Conservation (phyloP, 495 filamentous ascomycete species). For the Tuber microsphaerosporum region DNA sequence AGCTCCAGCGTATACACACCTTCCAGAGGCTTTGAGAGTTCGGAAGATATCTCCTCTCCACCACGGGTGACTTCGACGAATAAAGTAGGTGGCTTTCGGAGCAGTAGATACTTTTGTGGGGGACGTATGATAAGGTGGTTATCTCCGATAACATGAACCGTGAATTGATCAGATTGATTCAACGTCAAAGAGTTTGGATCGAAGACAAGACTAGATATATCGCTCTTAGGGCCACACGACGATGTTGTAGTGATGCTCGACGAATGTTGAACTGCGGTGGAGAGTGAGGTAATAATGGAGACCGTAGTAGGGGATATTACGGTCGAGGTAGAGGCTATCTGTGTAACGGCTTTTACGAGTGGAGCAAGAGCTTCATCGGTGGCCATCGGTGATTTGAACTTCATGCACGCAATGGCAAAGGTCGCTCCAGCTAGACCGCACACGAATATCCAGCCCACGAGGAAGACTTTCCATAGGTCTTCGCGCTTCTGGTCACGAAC, state of each 20-base stretch:
- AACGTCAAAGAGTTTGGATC: conserved; percentile 28
- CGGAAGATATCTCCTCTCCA: conserved; percentile 45
- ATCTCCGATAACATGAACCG: conserved; percentile 57
- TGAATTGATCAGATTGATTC: conserved; percentile 49
- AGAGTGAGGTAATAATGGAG: conserved; percentile 27
- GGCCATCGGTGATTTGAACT: conserved; percentile 28
- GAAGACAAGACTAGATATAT: conserved; percentile 26
- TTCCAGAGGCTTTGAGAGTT: conserved; percentile 52
- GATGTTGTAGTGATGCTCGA: conserved; percentile 19
- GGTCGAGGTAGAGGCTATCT: conserved; percentile 20
- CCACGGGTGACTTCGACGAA: conserved; percentile 50
- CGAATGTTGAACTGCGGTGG: conserved; percentile 23
- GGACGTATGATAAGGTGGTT: conserved; percentile 56
- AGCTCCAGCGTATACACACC: conserved; percentile 53
- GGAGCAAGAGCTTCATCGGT: conserved; percentile 22
- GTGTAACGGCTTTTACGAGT: conserved; percentile 23
- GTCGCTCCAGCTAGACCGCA: conserved; percentile 37
- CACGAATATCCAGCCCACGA: conserved; percentile 37
- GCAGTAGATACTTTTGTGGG: conserved; percentile 47
- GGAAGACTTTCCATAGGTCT: conserved; percentile 38
- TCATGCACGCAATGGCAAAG: conserved; percentile 40
- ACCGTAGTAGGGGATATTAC: conserved; percentile 23
- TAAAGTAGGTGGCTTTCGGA: conserved; percentile 50
- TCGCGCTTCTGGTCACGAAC: conserved; percentile 36
- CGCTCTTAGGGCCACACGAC: conserved; percentile 25